These are phyloP conservation scores for Boechera stricta DNA, from an alignment of 345 rosid genomes.

Conservation along the genomic window DNA sequence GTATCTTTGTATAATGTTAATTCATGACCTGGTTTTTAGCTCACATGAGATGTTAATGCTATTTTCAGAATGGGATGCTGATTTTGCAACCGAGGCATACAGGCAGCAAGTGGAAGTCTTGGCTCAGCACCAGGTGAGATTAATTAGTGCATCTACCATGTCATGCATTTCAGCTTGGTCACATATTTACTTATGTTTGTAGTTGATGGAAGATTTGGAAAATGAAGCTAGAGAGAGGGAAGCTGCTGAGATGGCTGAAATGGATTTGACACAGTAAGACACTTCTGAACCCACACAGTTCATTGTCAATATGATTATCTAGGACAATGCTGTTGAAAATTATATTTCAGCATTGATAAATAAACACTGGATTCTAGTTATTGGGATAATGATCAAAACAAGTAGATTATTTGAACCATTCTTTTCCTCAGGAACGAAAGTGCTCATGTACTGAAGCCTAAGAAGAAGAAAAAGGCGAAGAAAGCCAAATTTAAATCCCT, in stretches of 20 bases:
- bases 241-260: conserved; percentile 61
- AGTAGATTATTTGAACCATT: conserved; percentile 13
- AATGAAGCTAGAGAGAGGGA: conserved; percentile 86
- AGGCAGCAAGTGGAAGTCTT: conserved; percentile 93
- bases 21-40: conserved; percentile 19
- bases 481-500: conserved; percentile 92
- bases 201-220: conserved; percentile 95
- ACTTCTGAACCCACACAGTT: conserved; percentile 38
- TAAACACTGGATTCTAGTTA: conserved; percentile 15
- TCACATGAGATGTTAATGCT: conserved; percentile 33
- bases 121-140: conserved; percentile 91
- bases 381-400: not conserved
- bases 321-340: conserved; percentile 26
- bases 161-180: conserved; percentile 28
- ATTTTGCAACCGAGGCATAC: conserved; percentile 99
- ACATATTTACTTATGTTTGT: conserved; percentile 44
- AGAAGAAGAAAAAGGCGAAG: conserved; percentile 88
- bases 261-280: conserved; percentile 66
- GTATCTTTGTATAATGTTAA: conserved; percentile 17
- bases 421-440: conserved; percentile 60
- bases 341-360: conserved; percentile 3
- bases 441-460: conserved; percentile 59
- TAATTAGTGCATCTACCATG: conserved; percentile 17
- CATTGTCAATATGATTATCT: conserved; percentile 25
- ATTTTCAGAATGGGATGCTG: conserved; percentile 95